Base-by-base conservation (phyloP, 441 rosid species). In the Brassica balearica region DNA sequence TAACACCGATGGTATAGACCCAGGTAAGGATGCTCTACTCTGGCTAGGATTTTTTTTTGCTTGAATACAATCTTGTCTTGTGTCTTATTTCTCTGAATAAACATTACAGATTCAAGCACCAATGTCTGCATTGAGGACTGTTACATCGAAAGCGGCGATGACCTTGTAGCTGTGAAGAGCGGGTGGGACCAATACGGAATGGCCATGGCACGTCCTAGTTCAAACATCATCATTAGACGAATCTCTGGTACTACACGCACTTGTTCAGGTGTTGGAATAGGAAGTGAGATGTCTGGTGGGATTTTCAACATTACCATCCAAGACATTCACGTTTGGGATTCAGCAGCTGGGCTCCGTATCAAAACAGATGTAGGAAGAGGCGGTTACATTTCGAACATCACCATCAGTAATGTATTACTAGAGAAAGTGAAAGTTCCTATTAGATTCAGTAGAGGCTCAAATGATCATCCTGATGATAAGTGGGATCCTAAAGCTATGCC, bases 251-350 rank as follows among this genome's bases (percentile, higher is more conserved):
- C 97, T 25, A 93, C 99, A 11, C 92, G 94, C 2, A 92, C 96
- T 64, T 92, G 99, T 46, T 93, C 99, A 4, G 99, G 98, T 19
- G 80, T 95, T 34, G 41, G 41, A 34, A 89, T 95, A 8, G 99
- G 99, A 25, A 95, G 98, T 23, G 98, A 95, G 84, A 95, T 95
- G 98, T 93, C 98, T 11, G 98, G 98, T 75, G 99, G 99, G 56
- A 85, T 93, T 41, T 89, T 77, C 61, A 90, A 95, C 67, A 76
- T 93, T 66, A 89, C 84, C 0, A 65, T 92, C 0, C 90, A 95
- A 81, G 90, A 89, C 70, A 68, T 95, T 82, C 91, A 87, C 78
- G 80, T 95, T 6, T 95, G 98, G 97, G 85, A 95, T 81, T 89
- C 95, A 0, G 98, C 96, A 0, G 95, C 96, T 43, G 98, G 99